These are phyloP conservation scores for Massarina eburnea DNA, from an alignment of 2,329 filamentous ascomycete genomes.

Conservation along the genomic window DNA sequence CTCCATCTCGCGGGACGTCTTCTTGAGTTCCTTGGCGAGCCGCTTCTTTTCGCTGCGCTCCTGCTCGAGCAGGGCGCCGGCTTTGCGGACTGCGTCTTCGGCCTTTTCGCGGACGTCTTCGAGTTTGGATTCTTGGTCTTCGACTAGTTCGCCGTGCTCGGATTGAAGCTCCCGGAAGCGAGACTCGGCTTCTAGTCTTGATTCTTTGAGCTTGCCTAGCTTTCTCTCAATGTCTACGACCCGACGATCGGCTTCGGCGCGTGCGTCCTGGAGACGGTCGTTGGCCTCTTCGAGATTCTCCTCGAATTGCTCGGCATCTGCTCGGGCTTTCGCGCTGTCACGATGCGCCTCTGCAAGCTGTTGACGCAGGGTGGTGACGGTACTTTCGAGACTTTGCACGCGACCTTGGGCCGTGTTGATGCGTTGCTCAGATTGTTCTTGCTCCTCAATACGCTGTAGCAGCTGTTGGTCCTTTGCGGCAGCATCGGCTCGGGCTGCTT, in stretches of 20 bases:
- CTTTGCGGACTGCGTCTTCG: conserved; percentile 39
- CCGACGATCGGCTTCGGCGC: conserved; percentile 28
- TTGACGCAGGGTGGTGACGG: conserved; percentile 30
- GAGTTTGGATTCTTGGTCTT: conserved; percentile 28
- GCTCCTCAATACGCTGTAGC: conserved; percentile 22
- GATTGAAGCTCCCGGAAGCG: conserved; percentile 28
- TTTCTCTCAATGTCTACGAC: conserved; percentile 33
- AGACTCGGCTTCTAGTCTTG: conserved; percentile 25
- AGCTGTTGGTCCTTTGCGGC: conserved; percentile 29
- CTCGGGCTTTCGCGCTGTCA: conserved; percentile 23
- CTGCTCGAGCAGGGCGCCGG: conserved; percentile 32
- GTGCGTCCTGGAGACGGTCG: conserved; percentile 28
- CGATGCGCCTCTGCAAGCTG: conserved; percentile 37
- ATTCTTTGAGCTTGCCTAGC: conserved; percentile 31
- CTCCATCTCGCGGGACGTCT: conserved; percentile 21
- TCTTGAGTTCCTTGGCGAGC: conserved; percentile 29
- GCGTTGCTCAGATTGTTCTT: conserved; percentile 26
- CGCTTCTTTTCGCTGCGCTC: conserved; percentile 36
- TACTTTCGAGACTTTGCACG: conserved; percentile 31
- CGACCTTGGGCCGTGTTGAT: conserved; percentile 30
- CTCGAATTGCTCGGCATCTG: conserved; percentile 29
- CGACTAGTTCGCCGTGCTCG: conserved; percentile 28
- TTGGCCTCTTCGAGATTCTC: conserved; percentile 27
- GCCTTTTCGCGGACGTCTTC: conserved; percentile 36
- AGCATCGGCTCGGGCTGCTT: conserved; percentile 19